phyloP scores from a whole-genome alignment of 768 basidiomycete genomes.

The Lactarius akahatsu region DNA sequence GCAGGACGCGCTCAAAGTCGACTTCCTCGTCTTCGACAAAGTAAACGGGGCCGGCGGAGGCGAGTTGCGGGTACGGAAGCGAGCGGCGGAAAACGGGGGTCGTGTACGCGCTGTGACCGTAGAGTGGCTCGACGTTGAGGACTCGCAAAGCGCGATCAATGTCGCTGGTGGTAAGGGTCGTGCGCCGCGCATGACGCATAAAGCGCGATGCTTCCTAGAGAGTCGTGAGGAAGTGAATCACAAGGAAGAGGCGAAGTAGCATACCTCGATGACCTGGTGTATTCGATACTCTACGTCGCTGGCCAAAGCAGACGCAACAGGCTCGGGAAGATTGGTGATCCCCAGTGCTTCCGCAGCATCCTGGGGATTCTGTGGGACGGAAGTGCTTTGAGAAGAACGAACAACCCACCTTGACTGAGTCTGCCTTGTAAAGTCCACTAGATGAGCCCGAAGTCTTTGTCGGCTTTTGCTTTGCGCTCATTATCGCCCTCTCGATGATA shows the following conservation, averaged over 20 bases:
- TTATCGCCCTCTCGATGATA: background rate
- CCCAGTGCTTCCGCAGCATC: slow-evolving; percentile 89
- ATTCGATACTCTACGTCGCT: slow-evolving; percentile 97
- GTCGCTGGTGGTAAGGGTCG: slow-evolving; percentile 86
- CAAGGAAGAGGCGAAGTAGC: slow-evolving; percentile 24
- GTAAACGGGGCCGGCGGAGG: slow-evolving; percentile 72
- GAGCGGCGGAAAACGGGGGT: slow-evolving; percentile 59
- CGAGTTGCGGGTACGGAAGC: slow-evolving; percentile 46
- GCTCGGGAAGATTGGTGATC: slow-evolving; percentile 70
- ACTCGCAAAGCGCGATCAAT: slow-evolving; percentile 92
- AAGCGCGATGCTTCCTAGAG: slow-evolving; percentile 91
- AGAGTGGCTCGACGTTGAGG: slow-evolving; percentile 94
- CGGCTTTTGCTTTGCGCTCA: slow-evolving; percentile 26
- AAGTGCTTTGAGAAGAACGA: background rate
- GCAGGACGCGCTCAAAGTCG: slow-evolving; percentile 88
- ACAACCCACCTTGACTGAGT: slow-evolving; percentile 27
- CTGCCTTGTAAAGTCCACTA: slow-evolving; percentile 28
- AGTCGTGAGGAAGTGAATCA: slow-evolving; percentile 13
- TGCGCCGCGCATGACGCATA: slow-evolving; percentile 91
- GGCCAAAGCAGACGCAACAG: slow-evolving; percentile 80
- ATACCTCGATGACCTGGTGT: slow-evolving; percentile 90
- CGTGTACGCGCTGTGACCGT: slow-evolving; percentile 73
- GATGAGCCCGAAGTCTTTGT: slow-evolving; percentile 24
- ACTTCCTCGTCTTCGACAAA: slow-evolving; percentile 97
- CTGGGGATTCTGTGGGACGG: slow-evolving; percentile 41